Conservation (phyloP, 2,329 filamentous ascomycete species). For the Rhynchosporium secalis region DNA sequence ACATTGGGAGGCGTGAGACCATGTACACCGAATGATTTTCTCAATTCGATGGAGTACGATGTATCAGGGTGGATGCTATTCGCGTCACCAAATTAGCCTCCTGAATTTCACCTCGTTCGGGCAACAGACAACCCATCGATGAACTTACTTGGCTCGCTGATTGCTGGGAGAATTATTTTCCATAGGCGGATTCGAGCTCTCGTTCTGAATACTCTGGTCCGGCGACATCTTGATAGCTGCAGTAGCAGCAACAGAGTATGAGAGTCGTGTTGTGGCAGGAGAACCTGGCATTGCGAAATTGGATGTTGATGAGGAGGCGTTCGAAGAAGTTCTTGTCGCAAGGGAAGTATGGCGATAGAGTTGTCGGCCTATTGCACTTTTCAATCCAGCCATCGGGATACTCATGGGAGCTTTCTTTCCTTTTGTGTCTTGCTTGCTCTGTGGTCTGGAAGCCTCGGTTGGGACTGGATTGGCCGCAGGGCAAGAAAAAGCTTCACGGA, state of each 20-base stretch:
- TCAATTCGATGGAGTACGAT: slow-evolving; percentile 31
- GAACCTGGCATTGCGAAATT: not conserved
- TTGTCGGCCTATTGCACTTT: not conserved
- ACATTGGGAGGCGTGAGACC: slow-evolving; percentile 37
- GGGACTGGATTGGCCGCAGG: not conserved
- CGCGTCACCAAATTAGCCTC: not conserved
- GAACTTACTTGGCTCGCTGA: slow-evolving; percentile 14
- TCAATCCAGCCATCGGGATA: slow-evolving; percentile 1
- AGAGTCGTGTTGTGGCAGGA: not conserved
- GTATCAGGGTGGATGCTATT: slow-evolving; percentile 32
- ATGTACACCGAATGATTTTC: slow-evolving; percentile 32
- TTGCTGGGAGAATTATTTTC: slow-evolving; percentile 2
- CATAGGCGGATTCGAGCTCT: not conserved
- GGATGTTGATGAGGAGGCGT: not conserved
- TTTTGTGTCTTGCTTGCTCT: not conserved
- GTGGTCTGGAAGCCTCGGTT: slow-evolving; percentile 2
- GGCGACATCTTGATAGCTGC: slow-evolving; percentile 22
- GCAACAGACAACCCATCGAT: not conserved
- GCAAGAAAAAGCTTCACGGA: no score
- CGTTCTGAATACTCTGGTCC: not conserved
- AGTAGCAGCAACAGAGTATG: slow-evolving; percentile 14
- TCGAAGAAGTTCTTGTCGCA: not conserved
- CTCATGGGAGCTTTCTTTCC: not conserved
- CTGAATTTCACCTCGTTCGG: not conserved
- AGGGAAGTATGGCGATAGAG: not conserved